Base-by-base conservation (phyloP, 2,329 filamentous ascomycete genomes). In the Fusarium nygamai region DNA sequence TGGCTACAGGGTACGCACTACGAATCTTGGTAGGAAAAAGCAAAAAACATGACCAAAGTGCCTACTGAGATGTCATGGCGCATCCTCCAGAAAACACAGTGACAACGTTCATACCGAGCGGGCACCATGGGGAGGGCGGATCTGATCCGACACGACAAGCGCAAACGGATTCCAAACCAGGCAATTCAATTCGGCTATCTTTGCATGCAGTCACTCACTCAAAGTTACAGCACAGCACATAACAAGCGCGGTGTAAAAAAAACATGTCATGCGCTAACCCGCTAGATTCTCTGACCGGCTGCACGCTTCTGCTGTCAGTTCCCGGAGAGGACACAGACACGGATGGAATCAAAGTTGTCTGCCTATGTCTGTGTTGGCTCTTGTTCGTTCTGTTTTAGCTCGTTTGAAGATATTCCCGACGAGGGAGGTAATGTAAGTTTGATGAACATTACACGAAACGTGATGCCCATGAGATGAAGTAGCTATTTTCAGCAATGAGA, bases 401-500 rank as follows among this genome's bases (percentile, higher is more conserved):
- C 58, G 50, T 67, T 70, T 67, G 53, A 70, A 50, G 68, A 73
- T 71, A 60, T 70, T 41, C 67, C 66, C 66, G 66, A 54, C 19
- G 29, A 33, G 50, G 48, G 34, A 68, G 34, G 64, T 68, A 29
- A 62, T 48, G 53, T 61, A 50, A 48, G 67, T 71, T 61, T 66
- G 63, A 57, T 64, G 59, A 61, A 43, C 31, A 69, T 36, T 22
- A 44, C 38, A 39, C 24, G 51, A 36, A 53, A 56, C 51, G 51
- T 39, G 51, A 56, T 56, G 51, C 24, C 34, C 34, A 17, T 38
- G 16, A 50, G 20, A 43, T 69, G 34, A 34, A 61, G 59, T 54
- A 60, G 34, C 72, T 75, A 75, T 72, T 73, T 75, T 70, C 72
- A 75, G 69, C 72, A 72, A 44, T 75, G 72, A 31, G 34, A 27